These are phyloP conservation scores for Scytalidium lignicola DNA, from an alignment of 2,329 filamentous ascomycete species.

Conservation along the genomic window DNA sequence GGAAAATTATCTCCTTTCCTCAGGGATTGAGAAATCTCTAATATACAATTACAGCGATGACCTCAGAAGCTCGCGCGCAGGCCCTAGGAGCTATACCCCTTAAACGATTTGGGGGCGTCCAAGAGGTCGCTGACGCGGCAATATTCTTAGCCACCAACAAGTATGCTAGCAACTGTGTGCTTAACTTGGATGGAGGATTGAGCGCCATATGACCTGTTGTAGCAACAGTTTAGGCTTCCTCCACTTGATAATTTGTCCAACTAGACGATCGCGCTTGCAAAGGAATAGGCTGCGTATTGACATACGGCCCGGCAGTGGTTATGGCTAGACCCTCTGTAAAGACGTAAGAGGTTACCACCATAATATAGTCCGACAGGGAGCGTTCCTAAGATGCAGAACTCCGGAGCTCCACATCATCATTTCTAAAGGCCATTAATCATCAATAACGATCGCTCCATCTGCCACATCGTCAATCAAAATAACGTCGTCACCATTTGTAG, in stretches of 20 bases:
- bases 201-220: conserved; percentile 51
- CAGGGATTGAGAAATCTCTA: conserved; percentile 16
- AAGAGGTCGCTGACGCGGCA: conserved; percentile 78
- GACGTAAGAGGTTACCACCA: too few species aligned
- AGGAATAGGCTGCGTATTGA: neutral
- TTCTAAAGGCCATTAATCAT: conserved; percentile 40
- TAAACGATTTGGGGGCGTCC: conserved; percentile 58
- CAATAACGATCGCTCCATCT: conserved; percentile 63
- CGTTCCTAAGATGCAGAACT: too few species aligned
- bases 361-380: neutral
- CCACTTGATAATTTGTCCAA: neutral
- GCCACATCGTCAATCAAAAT: conserved; percentile 31
- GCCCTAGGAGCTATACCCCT: conserved; percentile 54
- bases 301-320: neutral
- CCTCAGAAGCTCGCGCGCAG: conserved; percentile 25
- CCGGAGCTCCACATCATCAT: neutral
- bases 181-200: conserved; percentile 81
- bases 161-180: conserved; percentile 81
- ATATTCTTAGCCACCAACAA: conserved; percentile 70
- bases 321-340: too few species aligned
- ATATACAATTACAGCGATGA: conserved; percentile 39
- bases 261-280: neutral
- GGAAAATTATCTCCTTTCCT: conserved; percentile 18
- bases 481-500: conserved; percentile 16
- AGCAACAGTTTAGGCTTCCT: neutral